These are phyloP conservation scores for Neurospora sp. DNA, from an alignment of 495 filamentous ascomycete species.

Conservation along the genomic window DNA sequence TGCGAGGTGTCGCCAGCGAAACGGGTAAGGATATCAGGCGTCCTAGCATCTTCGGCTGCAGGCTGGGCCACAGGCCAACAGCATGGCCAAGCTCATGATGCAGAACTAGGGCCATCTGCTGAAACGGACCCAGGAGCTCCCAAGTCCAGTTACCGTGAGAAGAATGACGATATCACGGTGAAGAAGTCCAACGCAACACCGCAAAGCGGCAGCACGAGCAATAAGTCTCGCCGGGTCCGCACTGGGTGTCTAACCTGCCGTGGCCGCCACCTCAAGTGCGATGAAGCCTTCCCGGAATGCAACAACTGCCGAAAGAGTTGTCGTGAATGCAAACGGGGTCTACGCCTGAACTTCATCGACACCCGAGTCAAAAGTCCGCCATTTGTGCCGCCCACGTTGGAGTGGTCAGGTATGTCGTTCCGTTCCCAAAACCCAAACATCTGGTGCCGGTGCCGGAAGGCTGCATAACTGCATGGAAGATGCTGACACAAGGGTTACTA, in stretches of 20 bases:
- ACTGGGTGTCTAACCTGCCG: slow-evolving; percentile 74
- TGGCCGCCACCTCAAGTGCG: slow-evolving; percentile 57
- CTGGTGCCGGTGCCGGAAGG: not conserved
- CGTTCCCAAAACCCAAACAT: not conserved
- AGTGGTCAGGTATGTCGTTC: slow-evolving; percentile 50
- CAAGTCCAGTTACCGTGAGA: not conserved
- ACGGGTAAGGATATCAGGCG: not conserved
- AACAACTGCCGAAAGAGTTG: slow-evolving; percentile 83
- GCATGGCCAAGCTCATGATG: not conserved
- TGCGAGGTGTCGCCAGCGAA: not conserved
- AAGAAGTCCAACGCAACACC: not conserved
- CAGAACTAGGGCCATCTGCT: not conserved
- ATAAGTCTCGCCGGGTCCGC: slow-evolving; percentile 60
- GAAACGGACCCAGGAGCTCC: not conserved
- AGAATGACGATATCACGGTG: slow-evolving; percentile 9
- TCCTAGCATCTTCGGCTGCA: not conserved
- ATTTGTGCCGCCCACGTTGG: slow-evolving; percentile 46
- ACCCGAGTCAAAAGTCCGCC: slow-evolving; percentile 64
- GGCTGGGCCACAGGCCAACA: not conserved
- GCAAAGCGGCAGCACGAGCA: slow-evolving; percentile 4
- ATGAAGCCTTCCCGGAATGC: slow-evolving; percentile 73
- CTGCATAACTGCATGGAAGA: not conserved
- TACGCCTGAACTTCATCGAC: slow-evolving; percentile 90
- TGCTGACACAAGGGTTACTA: slow-evolving; percentile 3
- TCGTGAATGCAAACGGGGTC: slow-evolving; percentile 72